Base-by-base conservation (phyloP, 2,329 filamentous ascomycete genomes). In the Plenodomus biglobosus region DNA sequence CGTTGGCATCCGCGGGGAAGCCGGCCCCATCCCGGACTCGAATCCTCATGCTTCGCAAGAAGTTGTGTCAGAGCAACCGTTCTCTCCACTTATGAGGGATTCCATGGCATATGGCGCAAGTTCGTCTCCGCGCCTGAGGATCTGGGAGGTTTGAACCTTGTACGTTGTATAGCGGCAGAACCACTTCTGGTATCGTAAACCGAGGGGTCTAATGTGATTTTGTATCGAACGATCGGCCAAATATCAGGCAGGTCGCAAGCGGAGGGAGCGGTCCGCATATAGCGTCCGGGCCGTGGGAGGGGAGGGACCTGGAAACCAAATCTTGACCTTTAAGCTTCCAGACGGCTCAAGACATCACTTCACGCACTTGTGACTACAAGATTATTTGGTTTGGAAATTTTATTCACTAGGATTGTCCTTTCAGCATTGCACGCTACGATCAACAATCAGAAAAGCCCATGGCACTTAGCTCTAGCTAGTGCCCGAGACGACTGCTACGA, bases 51-150 rank as follows among this genome's bases (percentile, higher is more conserved):
- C 16, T 27, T 11, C 22, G 32, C 18, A 13, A 13, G 35, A 10
- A 34, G 38, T 16, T 10, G 38, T 32, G 34, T 48, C 44, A 41
- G 44, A 46, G 38, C 39, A 36, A 32, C n/a, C 21, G 38, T 49
- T 44, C 42, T 10, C 11, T 32, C 19, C 42, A 34, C 39, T 38
- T 41, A 20, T 15, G 10, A 39, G 7, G 15, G 8, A 3, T 32
- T 32, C 6, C 27, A 7, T 32, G 40, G 35, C 35, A 35, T 46
- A 50, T 53, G 46, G 50, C 50, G 46, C 44, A 50, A 53, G 22
- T 43, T 53, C 42, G 46, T 50, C 47, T 47, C 40, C 46, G 34
- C 30, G 47, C 19, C 44, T 16, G 46, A 53, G 46, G 47, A 50
- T 42, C 27, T 32, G 19, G 20, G 47, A 50, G 38, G 50, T 44